Percentiles rank a stretch among this genome's conserved stretches.
phyloP scores from a whole-genome alignment of 2,329 filamentous ascomycete genomes.

The Aspergillus texensis region DNA sequence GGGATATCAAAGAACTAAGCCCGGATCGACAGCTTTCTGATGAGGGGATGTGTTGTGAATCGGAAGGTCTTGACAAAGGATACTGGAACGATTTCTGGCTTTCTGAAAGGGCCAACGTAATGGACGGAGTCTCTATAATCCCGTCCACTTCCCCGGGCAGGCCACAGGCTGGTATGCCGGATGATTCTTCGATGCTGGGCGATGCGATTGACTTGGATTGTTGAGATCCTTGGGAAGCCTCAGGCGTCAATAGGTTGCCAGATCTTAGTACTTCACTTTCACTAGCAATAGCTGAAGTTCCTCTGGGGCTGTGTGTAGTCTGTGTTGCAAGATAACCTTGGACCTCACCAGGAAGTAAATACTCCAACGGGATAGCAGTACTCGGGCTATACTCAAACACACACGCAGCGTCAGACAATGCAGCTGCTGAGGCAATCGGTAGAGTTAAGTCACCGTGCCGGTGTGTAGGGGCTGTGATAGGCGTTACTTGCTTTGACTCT shows the following conservation, averaged over 20 bases:
- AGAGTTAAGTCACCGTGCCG: neutral
- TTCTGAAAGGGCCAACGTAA: neutral
- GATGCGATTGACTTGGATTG: neutral
- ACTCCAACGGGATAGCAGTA: constrained; percentile 18
- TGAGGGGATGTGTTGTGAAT: constrained; percentile 3
- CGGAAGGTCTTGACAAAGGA: neutral
- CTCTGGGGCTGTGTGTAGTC: neutral
- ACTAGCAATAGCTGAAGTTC: neutral
- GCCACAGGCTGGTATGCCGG: neutral
- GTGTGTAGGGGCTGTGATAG: neutral
- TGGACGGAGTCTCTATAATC: constrained; percentile 27
- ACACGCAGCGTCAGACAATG: neutral
- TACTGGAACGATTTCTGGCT: constrained; percentile 6
- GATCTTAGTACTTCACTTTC: neutral
- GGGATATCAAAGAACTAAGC: constrained; percentile 10
- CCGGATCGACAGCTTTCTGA: neutral
- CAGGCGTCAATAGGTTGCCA: neutral
- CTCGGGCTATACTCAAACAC: constrained; percentile 19
- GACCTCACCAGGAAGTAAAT: constrained; percentile 19
- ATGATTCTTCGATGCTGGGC: neutral
- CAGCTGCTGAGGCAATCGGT: neutral
- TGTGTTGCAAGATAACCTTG: constrained; percentile 4
- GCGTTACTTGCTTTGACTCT: neutral
- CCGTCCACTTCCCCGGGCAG: constrained; percentile 12
- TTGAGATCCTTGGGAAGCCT: neutral